These are phyloP conservation scores for Yamadazyma sp. DNA, from an alignment of 805 yeast species.

Conservation along the genomic window DNA sequence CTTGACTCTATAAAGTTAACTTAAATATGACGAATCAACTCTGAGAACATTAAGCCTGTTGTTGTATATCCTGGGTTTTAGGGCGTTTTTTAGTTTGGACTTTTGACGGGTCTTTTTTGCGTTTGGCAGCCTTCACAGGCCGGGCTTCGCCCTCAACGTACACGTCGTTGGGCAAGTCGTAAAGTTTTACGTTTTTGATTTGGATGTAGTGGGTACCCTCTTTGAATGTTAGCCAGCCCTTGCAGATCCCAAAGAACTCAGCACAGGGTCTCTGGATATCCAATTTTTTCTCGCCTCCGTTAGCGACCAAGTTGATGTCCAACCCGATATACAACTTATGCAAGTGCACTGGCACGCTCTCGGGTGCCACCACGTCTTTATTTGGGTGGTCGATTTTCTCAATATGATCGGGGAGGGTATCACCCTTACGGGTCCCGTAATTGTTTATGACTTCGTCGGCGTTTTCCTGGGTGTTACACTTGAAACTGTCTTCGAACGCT, in stretches of 20 bases:
- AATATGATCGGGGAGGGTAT: constrained; percentile 29
- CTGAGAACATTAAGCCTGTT: constrained; percentile 49
- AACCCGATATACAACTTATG: constrained; percentile 83
- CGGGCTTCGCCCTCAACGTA: constrained; percentile 71
- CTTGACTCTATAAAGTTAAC: constrained; percentile 14
- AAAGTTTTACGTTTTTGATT: constrained; percentile 62
- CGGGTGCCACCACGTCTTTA: constrained; percentile 16
- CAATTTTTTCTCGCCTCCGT: constrained; percentile 38
- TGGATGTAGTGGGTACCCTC: constrained; percentile 58
- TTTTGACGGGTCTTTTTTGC: constrained; percentile 27
- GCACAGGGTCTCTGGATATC: constrained; percentile 89
- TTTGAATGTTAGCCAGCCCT: constrained; percentile 67
- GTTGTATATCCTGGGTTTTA: no score
- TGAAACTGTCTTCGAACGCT: constrained; percentile 43
- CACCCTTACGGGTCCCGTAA: constrained; percentile 62
- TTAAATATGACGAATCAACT: no score
- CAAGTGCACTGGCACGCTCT: constrained; percentile 40
- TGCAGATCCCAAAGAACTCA: constrained; percentile 81
- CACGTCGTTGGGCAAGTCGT: constrained; percentile 83
- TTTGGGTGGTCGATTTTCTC: background rate
- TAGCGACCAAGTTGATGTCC: constrained; percentile 41
- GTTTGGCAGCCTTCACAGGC: constrained; percentile 57
- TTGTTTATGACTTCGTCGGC: constrained; percentile 56
- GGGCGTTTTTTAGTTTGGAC: constrained; percentile 23
- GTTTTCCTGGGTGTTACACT: background rate